phyloP scores from a whole-genome alignment of 108 stramenopile species.

The Thalassiosira profunda region DNA sequence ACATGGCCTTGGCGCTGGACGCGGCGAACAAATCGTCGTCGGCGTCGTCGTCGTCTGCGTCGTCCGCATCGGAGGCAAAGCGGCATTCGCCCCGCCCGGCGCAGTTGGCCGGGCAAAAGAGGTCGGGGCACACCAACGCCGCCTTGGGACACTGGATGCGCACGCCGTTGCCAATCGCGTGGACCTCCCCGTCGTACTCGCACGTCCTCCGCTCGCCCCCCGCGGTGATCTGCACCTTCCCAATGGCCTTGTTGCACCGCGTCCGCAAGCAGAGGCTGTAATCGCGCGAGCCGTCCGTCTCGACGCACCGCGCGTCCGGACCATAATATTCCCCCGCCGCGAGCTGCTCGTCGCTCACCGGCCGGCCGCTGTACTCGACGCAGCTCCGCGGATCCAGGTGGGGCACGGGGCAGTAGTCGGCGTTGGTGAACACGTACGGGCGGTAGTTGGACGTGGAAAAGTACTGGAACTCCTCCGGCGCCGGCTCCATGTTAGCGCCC shows the following conservation, averaged over 20 bases:
- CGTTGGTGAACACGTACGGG: conserved; percentile 35
- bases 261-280: conserved; percentile 49
- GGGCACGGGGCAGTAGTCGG: conserved; percentile 49
- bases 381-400: conserved; percentile 42
- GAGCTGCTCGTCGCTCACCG: conserved; percentile 23
- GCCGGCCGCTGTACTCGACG: conserved; percentile 17
- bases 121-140: conserved; percentile 39
- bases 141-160: conserved; percentile 53
- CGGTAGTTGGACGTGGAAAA: conserved; percentile 33
- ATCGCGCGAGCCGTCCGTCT: conserved; percentile 41
- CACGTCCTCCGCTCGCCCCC: conserved; percentile 28
- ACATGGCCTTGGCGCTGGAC: conserved; percentile 17
- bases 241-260: conserved; percentile 24
- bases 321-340: conserved; percentile 46
- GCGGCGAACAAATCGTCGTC: conserved; percentile 5
- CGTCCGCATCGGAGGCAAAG: conserved; percentile 2
- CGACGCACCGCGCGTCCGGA: conserved; percentile 31
- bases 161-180: conserved; percentile 23
- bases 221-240: conserved; percentile 28
- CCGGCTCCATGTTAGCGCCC: conserved; percentile 18
- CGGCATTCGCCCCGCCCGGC: conserved; percentile 50
- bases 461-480: conserved; percentile 43
- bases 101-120: conserved; percentile 49
- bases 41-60: background rate
- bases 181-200: conserved; percentile 46